These are phyloP conservation scores for Xenosphaeropsis pyriputrescens DNA, from an alignment of 2,329 filamentous ascomycete genomes.

Conservation along the genomic window DNA sequence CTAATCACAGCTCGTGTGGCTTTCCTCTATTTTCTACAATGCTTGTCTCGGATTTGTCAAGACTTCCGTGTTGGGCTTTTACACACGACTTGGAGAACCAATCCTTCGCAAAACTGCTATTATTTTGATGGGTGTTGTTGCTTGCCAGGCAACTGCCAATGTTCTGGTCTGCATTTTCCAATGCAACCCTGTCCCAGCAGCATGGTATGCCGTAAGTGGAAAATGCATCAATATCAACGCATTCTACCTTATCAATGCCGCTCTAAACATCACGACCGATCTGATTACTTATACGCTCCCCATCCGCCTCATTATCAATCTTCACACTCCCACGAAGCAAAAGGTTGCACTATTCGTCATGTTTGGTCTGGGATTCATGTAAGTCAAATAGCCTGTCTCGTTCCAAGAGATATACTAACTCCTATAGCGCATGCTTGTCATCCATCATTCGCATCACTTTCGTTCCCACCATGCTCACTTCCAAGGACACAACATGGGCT, in stretches of 20 bases:
- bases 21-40: conserved; percentile 3
- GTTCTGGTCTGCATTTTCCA: conserved; percentile 28
- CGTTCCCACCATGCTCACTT: conserved; percentile 25
- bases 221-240: conserved; percentile 28
- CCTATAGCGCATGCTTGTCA: conserved; percentile 25
- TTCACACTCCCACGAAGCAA: conserved; percentile 28
- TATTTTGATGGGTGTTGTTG: conserved; percentile 24
- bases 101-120: conserved; percentile 20
- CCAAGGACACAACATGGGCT: conserved; percentile 19
- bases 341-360: conserved; percentile 26
- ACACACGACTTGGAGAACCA: conserved; percentile 25
- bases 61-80: conserved; percentile 28
- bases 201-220: conserved; percentile 21
- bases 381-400: neutral
- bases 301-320: conserved; percentile 23
- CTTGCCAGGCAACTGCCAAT: conserved; percentile 23
- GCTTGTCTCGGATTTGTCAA: conserved; percentile 23
- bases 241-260: conserved; percentile 31
- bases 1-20: neutral
- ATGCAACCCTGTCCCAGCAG: conserved; percentile 23
- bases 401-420: neutral
- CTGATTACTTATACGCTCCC: conserved; percentile 28
- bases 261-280: conserved; percentile 29
- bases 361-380: conserved; percentile 22
- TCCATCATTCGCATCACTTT: conserved; percentile 30